Evolutionary conservation across 305 asterid species (phyloP), one percentile per base, ranked within the genome.

Genomic region (Rubia tinctorum): DNA sequence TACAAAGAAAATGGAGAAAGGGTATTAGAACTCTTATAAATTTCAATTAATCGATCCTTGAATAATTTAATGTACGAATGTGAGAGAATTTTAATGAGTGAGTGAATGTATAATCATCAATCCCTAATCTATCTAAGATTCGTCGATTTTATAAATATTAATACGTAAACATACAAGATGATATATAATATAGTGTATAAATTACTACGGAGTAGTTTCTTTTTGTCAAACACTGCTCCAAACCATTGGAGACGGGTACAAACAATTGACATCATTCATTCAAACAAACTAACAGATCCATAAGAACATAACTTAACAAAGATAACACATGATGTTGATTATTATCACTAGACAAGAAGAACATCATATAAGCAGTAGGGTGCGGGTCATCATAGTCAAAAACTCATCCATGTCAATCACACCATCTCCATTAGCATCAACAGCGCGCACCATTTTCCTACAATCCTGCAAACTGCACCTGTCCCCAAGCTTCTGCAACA

Each of bases 371-470:
- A 71, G 79, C 55, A 71, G 76, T 84, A 90, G 85, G 69, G 89
- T 71, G 37, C 90, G 88, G 47, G 95, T 90, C 97, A 90, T 92
- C 98, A 92, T 92, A 71, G 76, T 81, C 69, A 88, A 69, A 77
- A 92, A 95, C 74, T 95, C 99, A 55, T 90, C 97, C 37, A 86
- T 77, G 79, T 94, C 98, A n/a, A 94, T 87, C 65, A 85, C 96
- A 69, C 97, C 99, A 79, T 92, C 99, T 8, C 97, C 89, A 72
- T 92, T 92, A 4, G 85, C 71, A 79, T 94, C 99, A 73, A 89
- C 94, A 34, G 93, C 98, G 53, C 80, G 71, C 68, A 92, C 98
- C 99, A 94, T 94, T 73, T 76, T 87, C 79, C 72, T 73, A 86
- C 99, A 90, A 77, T 90, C 97, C 73, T 82, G 82, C 68, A 82